Base-by-base conservation (phyloP, 2,329 filamentous ascomycete genomes). In the Moelleriella libera region DNA sequence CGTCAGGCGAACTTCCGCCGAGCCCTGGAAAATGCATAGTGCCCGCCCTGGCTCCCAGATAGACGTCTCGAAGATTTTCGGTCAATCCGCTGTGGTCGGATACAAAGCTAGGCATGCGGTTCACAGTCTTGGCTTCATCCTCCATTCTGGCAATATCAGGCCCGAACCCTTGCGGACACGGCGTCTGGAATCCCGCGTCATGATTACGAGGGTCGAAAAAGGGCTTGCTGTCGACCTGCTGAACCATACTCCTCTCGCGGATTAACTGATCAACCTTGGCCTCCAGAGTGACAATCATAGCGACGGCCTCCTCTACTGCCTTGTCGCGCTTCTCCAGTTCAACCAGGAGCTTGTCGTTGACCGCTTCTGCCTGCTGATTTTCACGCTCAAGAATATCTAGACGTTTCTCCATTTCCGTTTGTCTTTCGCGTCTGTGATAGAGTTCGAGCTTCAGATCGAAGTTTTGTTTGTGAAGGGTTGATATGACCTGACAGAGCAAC, bases 401-500 rank as follows among this genome's bases (percentile, higher is more conserved):
- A 41, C 71, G 68, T 34, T 73, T 68, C 56, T 85, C 80, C 34
- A 86, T 56, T 28, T 66, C 66, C 7, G 69, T 70, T 56, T 83
- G 80, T 47, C 75, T 72, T 61, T 87, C 76, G 30, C 83, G 72
- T 6, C 81, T 73, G 57, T 87, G 82, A 54, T 75, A 85, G 1
- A 88, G 63, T 58, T 87, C 82, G 32, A 87, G 68, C 60, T 88
- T 87, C 41, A 88, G 69, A 53, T 85, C 82, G 54, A 87, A 88
- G 56, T 87, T 88, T 63, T 85, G 78, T 58, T 88, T 88, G 60
- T 82, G 79, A 28, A 87, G 64, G 1, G 70, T 80, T 5, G 82
- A 83, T 46, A 86, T 65, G 47, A 80, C 76, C 73, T 83, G 39
- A 32, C 3, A 42, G 44, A 41, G 8, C 14, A 28, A n/a, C 2